Evolutionary conservation across 176 grass and related monocot genomes (phyloP).

Genomic region (Lolium rigidum): DNA sequence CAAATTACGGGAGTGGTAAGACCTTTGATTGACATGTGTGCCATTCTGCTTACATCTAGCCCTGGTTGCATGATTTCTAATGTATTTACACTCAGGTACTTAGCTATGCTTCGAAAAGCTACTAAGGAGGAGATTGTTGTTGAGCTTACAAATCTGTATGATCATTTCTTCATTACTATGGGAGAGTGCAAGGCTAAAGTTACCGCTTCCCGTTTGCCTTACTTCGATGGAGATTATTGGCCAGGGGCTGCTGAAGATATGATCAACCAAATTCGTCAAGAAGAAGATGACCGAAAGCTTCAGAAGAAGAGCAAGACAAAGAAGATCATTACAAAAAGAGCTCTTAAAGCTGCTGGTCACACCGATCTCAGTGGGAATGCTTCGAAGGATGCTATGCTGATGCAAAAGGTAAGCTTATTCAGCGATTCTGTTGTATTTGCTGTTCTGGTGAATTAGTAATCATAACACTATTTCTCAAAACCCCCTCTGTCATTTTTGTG

Average conservation of each 20-base stretch:
- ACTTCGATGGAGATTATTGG: constrained; percentile 99
- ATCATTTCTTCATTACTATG: constrained; percentile 84
- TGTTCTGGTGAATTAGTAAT: constrained; percentile 4
- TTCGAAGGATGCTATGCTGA: constrained; percentile 96
- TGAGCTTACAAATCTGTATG: constrained; percentile 92
- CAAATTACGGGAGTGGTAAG: constrained; percentile 96
- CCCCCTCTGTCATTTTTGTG: background rate
- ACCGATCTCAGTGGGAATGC: constrained; percentile 88
- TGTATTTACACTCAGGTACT: constrained; percentile 69
- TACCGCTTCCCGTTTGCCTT: constrained; percentile 92
- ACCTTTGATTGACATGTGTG: constrained; percentile 25
- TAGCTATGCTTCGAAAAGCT: constrained; percentile 97
- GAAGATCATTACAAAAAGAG: constrained; percentile 92
- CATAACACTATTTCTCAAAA: background rate
- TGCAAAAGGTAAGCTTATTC: constrained; percentile 77
- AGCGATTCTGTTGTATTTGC: constrained; percentile 27
- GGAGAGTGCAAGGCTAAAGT: constrained; percentile 95
- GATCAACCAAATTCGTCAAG: constrained; percentile 93
- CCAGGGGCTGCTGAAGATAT: constrained; percentile 99
- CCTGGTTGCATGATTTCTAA: constrained; percentile 23
- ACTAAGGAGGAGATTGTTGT: constrained; percentile 90
- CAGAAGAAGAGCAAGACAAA: constrained; percentile 97
- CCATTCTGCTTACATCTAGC: constrained; percentile 11
- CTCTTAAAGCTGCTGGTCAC: constrained; percentile 94
- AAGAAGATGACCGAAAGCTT: constrained; percentile 87